phyloP scores from a whole-genome alignment of 345 rosid genomes.

The Litchi chinensis region DNA sequence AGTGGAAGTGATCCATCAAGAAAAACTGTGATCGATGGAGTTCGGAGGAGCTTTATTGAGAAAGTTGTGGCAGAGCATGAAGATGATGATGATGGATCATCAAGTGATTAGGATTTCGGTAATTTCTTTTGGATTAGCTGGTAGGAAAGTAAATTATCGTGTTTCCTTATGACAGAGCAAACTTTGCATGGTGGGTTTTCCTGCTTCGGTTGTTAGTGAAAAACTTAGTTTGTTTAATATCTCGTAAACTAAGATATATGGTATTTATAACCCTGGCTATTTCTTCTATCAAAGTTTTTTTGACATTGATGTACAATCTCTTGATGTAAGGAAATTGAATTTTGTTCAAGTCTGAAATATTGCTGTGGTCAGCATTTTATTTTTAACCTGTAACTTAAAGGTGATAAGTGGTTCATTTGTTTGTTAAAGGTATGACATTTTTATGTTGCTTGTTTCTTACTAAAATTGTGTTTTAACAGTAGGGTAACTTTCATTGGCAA shows the following conservation, averaged over 20 bases:
- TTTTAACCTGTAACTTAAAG: not conserved
- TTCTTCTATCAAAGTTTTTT: not conserved
- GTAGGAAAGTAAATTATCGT: not conserved
- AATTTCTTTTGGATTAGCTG: conserved; percentile 17
- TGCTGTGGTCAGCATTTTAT: not conserved
- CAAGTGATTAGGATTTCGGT: conserved; percentile 63
- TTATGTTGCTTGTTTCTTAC: not conserved
- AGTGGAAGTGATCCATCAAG: conserved; percentile 69
- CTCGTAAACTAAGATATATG: not conserved
- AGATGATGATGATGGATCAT: conserved; percentile 68
- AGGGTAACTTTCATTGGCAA: no score
- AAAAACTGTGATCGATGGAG: conserved; percentile 81
- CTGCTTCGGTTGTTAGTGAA: not conserved
- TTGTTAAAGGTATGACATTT: not conserved
- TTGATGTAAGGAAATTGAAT: not conserved
- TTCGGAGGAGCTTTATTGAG: conserved; percentile 75
- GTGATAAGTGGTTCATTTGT: not conserved
- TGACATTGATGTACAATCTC: conserved; percentile 7
- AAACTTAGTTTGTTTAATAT: not conserved
- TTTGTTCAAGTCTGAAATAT: not conserved
- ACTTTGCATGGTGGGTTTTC: not conserved
- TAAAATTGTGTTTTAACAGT: no score
- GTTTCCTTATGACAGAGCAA: not conserved
- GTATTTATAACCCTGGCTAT: not conserved
- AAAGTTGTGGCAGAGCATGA: conserved; percentile 86